A percentile compares a stretch with the other conserved stretches of the same genome.
Evolutionary conservation across 129 eudicot genomes (phyloP).

Genomic region (Pseudognaphalium luteoalbum): DNA sequence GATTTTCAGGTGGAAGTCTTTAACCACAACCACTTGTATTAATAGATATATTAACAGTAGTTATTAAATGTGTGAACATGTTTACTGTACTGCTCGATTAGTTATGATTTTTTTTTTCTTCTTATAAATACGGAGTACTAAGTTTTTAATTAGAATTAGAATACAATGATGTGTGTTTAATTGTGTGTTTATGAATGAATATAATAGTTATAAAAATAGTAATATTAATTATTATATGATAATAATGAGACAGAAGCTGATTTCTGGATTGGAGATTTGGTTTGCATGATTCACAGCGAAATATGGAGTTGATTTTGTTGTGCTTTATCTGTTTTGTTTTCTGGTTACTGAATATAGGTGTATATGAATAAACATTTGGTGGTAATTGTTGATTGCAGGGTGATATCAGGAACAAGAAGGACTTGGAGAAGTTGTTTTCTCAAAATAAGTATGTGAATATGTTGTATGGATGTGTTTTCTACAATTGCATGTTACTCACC

Average conservation of each 20-base stretch:
- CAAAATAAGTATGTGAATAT: conserved; percentile 49
- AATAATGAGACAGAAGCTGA: background rate
- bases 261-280: background rate
- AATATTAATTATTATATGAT: too few species aligned
- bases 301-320: background rate
- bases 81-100: background rate
- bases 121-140: too few species aligned
- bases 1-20: background rate
- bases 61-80: background rate
- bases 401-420: conserved; percentile 84
- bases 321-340: background rate
- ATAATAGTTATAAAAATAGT: too few species aligned
- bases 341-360: too few species aligned
- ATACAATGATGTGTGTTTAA: background rate
- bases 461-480: background rate
- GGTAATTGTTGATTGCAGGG: conserved; percentile 61
- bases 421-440: conserved; percentile 86
- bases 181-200: background rate
- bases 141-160: too few species aligned
- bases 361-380: conserved; percentile 8
- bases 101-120: too few species aligned
- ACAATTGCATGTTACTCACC: background rate
- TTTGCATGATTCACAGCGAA: background rate
- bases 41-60: background rate
- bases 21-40: background rate